phyloP scores from a whole-genome alignment of 176 grass and related monocot species.

The Triticum timopheevii region DNA sequence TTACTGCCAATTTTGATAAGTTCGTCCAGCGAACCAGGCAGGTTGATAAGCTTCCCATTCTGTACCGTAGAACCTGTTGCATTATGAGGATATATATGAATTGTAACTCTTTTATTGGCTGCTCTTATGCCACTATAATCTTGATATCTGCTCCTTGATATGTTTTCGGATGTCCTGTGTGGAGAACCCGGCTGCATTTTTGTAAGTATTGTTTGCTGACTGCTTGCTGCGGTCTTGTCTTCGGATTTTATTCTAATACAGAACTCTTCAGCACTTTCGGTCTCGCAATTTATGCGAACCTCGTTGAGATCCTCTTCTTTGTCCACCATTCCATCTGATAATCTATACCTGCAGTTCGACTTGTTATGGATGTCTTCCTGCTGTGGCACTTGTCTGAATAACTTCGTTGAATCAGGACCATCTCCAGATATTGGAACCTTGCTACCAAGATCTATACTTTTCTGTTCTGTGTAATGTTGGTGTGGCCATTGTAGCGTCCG shows the following conservation, averaged over 20 bases:
- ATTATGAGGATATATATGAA: conserved; percentile 44
- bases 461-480: conserved; percentile 18
- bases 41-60: conserved; percentile 76
- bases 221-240: conserved; percentile 12
- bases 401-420: conserved; percentile 27
- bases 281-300: conserved; percentile 18
- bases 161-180: not conserved
- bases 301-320: conserved; percentile 16
- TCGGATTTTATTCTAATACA: conserved; percentile 35
- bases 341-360: not conserved
- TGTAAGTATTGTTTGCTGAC: conserved; percentile 8
- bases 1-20: conserved; percentile 78
- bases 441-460: not conserved
- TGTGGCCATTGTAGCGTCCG: conserved; percentile 13
- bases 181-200: not conserved
- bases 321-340: not conserved
- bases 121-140: conserved; percentile 19
- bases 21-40: conserved; percentile 76
- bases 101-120: conserved; percentile 60
- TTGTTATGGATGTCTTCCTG: conserved; percentile 19
- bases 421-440: conserved; percentile 20
- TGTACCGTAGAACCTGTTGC: conserved; percentile 33
- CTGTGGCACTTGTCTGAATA: not conserved
- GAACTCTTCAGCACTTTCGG: conserved; percentile 33
- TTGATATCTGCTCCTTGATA: conserved; percentile 21